These are phyloP conservation scores for Kluyveromyces marxianus DNA, from an alignment of 1,139 yeast species.

Conservation along the genomic window DNA sequence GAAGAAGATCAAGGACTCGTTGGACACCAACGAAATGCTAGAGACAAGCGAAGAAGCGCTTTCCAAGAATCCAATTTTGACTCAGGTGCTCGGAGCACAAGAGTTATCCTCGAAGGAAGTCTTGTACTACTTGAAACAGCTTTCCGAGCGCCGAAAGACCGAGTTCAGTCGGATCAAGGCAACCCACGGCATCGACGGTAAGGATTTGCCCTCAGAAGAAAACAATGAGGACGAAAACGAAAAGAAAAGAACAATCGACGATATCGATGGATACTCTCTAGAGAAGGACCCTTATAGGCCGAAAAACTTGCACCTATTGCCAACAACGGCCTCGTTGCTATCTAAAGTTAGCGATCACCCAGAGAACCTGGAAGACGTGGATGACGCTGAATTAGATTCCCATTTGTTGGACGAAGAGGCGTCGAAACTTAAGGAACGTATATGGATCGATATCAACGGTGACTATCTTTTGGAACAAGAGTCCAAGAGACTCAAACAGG, in stretches of 20 bases:
- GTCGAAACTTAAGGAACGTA: conserved; percentile 57
- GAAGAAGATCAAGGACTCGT: conserved; percentile 30
- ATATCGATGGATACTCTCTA: conserved; percentile 28
- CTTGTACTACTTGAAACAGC: conserved; percentile 37
- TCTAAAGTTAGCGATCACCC: conserved; percentile 51
- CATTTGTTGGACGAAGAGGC: conserved; percentile 62
- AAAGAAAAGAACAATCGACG: conserved; percentile 22
- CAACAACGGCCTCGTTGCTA: conserved; percentile 49
- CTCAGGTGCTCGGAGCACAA: conserved; percentile 37
- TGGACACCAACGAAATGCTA: conserved; percentile 23
- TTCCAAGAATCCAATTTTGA: conserved; percentile 33
- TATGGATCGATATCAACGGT: conserved; percentile 85
- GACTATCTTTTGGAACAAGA: conserved; percentile 85
- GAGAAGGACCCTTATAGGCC: conserved; percentile 43
- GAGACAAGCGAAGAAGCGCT: conserved; percentile 35
- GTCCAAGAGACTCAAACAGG: conserved; percentile 69
- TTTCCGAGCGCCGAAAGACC: conserved; percentile 35
- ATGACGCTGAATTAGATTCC: conserved; percentile 65
- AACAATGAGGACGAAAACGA: conserved; percentile 11
- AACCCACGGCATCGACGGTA: conserved; percentile 29
- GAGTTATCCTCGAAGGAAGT: conserved; percentile 41
- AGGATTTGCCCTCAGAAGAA: conserved; percentile 11
- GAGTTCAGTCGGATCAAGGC: conserved; percentile 30
- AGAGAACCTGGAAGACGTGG: conserved; percentile 64
- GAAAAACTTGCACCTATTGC: conserved; percentile 44